These are phyloP conservation scores for Skeletonema potamos DNA, from an alignment of 108 stramenopile genomes.

Conservation along the genomic window DNA sequence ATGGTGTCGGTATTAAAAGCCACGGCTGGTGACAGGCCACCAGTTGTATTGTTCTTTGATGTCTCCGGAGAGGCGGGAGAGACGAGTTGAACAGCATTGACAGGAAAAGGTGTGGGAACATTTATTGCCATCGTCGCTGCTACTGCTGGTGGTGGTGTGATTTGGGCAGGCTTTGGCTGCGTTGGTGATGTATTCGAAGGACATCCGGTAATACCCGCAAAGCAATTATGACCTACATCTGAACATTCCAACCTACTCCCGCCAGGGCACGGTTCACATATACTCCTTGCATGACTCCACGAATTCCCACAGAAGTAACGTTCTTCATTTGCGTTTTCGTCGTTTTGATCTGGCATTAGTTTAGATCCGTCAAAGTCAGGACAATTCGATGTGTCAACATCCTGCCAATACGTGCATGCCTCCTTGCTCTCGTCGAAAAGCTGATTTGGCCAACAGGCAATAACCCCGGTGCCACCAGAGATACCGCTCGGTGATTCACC, in stretches of 20 bases:
- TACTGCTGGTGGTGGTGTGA: neutral
- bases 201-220: slow-evolving; percentile 42
- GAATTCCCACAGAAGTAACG: slow-evolving; percentile 36
- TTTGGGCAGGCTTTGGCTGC: too few species aligned
- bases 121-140: neutral
- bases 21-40: too few species aligned
- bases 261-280: slow-evolving; percentile 38
- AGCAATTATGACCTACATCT: slow-evolving; percentile 33
- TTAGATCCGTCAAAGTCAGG: slow-evolving; percentile 21
- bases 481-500: too few species aligned
- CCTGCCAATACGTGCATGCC: slow-evolving; percentile 34
- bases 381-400: slow-evolving; percentile 18
- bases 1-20: neutral
- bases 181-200: neutral
- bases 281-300: slow-evolving; percentile 20
- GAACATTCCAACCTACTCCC: slow-evolving; percentile 35
- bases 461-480: too few species aligned
- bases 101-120: too few species aligned
- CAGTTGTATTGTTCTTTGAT: too few species aligned
- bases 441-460: slow-evolving; percentile 44
- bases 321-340: slow-evolving; percentile 35
- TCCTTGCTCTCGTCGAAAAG: slow-evolving; percentile 21
- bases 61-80: too few species aligned
- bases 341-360: slow-evolving; percentile 32
- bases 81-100: too few species aligned